Percentiles rank a stretch among this genome's conserved stretches.
Conservation (phyloP, 768 basidiomycete genomes). For the Suillus subalutaceus region DNA sequence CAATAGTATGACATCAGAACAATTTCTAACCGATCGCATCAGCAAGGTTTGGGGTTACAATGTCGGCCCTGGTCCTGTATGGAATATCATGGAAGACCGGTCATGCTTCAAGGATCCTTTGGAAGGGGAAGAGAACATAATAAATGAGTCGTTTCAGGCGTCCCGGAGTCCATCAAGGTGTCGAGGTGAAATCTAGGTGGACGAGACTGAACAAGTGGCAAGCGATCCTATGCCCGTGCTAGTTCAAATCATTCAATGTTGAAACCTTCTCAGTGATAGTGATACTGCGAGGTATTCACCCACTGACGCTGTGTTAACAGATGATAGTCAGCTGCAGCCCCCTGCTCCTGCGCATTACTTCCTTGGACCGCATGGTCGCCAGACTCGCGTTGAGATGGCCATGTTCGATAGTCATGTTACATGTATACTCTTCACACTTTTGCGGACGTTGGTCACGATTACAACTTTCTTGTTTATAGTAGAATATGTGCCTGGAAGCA, state of each 20-base stretch:
- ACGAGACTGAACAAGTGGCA: slow-evolving; percentile 50
- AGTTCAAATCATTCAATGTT: slow-evolving; percentile 4
- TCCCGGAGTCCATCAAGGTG: slow-evolving; percentile 57
- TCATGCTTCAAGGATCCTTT: slow-evolving; percentile 74
- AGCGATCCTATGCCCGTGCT: slow-evolving; percentile 27
- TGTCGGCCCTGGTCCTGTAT: slow-evolving; percentile 46
- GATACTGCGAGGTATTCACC: slow-evolving; percentile 64
- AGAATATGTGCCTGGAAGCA: slow-evolving; percentile 57
- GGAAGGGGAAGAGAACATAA: slow-evolving; percentile 27
- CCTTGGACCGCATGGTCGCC: slow-evolving; percentile 64
- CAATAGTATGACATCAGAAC: slow-evolving; percentile 55
- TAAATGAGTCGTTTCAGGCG: slow-evolving; percentile 53
- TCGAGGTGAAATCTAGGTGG: slow-evolving; percentile 49
- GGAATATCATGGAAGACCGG: slow-evolving; percentile 79
- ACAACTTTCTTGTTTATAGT: slow-evolving; percentile 43
- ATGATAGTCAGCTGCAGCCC: slow-evolving; percentile 51
- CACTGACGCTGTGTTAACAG: slow-evolving; percentile 51
- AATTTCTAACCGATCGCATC: slow-evolving; percentile 52
- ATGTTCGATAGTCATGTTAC: slow-evolving; percentile 62
- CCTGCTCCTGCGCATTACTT: slow-evolving; percentile 61
- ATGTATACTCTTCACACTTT: slow-evolving; percentile 43
- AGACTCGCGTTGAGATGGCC: slow-evolving; percentile 49
- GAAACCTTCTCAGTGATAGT: slow-evolving; percentile 52
- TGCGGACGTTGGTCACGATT: neutral
- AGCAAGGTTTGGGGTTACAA: slow-evolving; percentile 76